Percentiles rank a stretch among this genome's conserved stretches.
Conservation (phyloP, 2,329 filamentous ascomycete species). For the Nothophoma quercina region DNA sequence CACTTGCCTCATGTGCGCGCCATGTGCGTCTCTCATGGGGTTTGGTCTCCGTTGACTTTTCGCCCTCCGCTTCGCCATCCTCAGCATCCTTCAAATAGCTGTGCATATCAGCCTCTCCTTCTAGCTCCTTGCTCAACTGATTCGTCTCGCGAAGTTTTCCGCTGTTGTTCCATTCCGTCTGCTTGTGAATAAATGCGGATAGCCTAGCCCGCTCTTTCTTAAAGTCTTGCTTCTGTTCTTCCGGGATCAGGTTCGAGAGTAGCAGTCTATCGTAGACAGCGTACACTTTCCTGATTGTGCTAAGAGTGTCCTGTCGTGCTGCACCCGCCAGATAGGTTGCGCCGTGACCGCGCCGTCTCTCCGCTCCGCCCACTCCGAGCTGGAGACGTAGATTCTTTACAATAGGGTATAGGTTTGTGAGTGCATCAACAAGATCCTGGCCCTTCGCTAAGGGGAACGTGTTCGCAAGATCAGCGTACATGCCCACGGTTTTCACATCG, state of each 20-base stretch:
- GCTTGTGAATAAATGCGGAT: slow-evolving; percentile 31
- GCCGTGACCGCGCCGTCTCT: slow-evolving; percentile 6
- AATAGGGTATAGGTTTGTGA: slow-evolving; percentile 36
- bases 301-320: slow-evolving; percentile 36
- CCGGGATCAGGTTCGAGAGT: slow-evolving; percentile 36
- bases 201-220: slow-evolving; percentile 37
- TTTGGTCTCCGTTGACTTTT: background rate
- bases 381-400: slow-evolving; percentile 40
- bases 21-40: background rate
- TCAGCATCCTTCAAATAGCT: slow-evolving; percentile 14
- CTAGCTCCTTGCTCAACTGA: background rate
- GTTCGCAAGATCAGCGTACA: slow-evolving; percentile 42
- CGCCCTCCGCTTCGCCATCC: background rate
- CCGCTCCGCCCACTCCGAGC: slow-evolving; percentile 35
- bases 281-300: slow-evolving; percentile 37
- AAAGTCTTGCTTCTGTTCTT: slow-evolving; percentile 39
- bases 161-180: slow-evolving; percentile 6
- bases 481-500: slow-evolving; percentile 38
- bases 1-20: background rate
- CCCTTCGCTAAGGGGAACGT: slow-evolving; percentile 40
- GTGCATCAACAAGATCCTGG: slow-evolving; percentile 38
- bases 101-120: slow-evolving; percentile 23
- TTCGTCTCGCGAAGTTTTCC: background rate
- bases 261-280: slow-evolving; percentile 44
- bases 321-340: slow-evolving; percentile 24